Evolutionary conservation across 192 early-diverging fungal genomes (phyloP), one percentile per base, ranked within the genome.

Genomic region (Coemansia sp.): DNA sequence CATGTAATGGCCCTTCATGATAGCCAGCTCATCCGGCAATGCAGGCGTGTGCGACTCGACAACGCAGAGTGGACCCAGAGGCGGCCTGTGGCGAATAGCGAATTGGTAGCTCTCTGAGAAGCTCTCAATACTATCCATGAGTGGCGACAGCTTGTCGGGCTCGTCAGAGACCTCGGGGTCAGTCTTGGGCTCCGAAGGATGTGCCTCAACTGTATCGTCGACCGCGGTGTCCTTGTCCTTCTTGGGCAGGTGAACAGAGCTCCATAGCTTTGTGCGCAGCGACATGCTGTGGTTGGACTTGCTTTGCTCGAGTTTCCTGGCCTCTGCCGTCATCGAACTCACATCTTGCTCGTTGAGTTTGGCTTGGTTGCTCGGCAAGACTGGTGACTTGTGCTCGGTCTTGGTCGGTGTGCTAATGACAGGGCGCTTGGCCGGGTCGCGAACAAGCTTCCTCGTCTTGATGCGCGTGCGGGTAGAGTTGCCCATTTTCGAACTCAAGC

Each of bases 81-180:
- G 75, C 38, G 80, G 80, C 50, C 69, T 72, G 60, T 82, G 80
- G 38, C 80, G 75, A 9, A 74, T 68, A n/a, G 75, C 65, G 53
- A 82, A 73, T 63, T 77, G 75, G 57, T 82, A 82, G 66, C 60
- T 77, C 30, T 82, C 80, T 0, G 75, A 82, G 6, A 82, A 67
- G 63, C 80, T 77, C 33, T 77, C 80, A 26, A 69, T 72, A 66
- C 80, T 82, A 13, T 68, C 66, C 23, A 64, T 58, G 35, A 82
- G 65, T 30, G 63, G 55, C 35, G 67, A 64, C 47, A 42, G 38
- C 16, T 62, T 61, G 11, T 43, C 38, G 4, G 28, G 64, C 16
- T 64, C 52, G 13, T 64, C 28, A 9, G 26, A 3, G 19, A 32
- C 26, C 0, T 43, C 33, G n/a, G 59, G 40, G 11, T 58, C 52